phyloP scores from a whole-genome alignment of 495 filamentous ascomycete species.

The Tetracladium marchalianum region DNA sequence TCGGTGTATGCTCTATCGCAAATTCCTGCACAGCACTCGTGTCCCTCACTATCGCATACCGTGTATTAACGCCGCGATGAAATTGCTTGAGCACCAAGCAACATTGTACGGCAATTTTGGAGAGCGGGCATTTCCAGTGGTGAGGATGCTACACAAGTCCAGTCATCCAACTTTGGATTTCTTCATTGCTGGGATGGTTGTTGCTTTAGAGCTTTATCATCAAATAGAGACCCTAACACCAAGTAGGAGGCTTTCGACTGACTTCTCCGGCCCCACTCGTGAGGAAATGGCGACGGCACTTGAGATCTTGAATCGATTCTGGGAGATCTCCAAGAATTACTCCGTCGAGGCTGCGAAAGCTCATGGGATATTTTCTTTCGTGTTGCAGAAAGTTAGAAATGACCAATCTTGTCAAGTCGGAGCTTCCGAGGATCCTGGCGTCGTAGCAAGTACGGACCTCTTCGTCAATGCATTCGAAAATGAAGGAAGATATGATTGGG shows the following conservation, averaged over 20 bases:
- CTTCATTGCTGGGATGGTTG: conserved; percentile 1
- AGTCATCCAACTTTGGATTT: neutral
- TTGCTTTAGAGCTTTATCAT: conserved; percentile 3
- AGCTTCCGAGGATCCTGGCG: too few relatives aligned
- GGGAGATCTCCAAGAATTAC: neutral
- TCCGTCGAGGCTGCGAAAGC: conserved; percentile 1
- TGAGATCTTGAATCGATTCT: neutral
- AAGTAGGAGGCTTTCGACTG: neutral
- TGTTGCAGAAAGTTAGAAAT: neutral
- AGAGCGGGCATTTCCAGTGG: neutral
- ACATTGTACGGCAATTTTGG: neutral
- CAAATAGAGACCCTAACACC: neutral
- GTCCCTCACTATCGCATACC: neutral
- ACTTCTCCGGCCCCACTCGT: neutral
- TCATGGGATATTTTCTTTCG: conserved; percentile 3
- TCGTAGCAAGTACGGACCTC: too few relatives aligned
- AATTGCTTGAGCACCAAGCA: neutral
- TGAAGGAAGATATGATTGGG: too few relatives aligned
- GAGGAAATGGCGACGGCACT: conserved; percentile 1
- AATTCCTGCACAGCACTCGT: neutral
- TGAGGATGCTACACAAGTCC: neutral
- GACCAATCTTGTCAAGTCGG: too few relatives aligned
- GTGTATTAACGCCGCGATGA: conserved; percentile 5
- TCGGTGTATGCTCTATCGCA: neutral
- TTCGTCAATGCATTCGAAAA: too few relatives aligned